phyloP scores from a whole-genome alignment of 2,329 filamentous ascomycete species.

The Cladophialophora bantiana region DNA sequence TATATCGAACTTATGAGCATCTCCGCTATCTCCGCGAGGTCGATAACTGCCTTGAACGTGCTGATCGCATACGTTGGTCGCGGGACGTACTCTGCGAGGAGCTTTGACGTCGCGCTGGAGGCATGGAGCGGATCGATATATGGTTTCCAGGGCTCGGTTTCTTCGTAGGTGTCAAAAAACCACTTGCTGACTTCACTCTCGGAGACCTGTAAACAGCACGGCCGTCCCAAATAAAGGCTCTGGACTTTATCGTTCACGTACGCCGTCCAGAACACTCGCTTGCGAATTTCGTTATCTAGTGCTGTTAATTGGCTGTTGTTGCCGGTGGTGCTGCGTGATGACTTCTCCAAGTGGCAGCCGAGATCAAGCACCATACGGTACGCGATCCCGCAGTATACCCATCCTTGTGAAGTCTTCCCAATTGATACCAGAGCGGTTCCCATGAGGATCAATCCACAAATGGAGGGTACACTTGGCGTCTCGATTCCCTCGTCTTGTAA shows the following conservation, averaged over 20 bases:
- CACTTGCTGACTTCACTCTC: slow-evolving; percentile 38
- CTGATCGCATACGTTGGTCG: not conserved
- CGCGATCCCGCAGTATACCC: slow-evolving; percentile 48
- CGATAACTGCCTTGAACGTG: not conserved
- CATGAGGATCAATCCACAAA: slow-evolving; percentile 47
- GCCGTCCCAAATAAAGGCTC: slow-evolving; percentile 34
- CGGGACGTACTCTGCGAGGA: not conserved
- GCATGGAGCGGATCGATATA: slow-evolving; percentile 26
- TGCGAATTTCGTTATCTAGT: slow-evolving; percentile 44
- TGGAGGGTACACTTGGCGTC: slow-evolving; percentile 50
- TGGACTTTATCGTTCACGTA: slow-evolving; percentile 41
- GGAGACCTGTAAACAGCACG: slow-evolving; percentile 38
- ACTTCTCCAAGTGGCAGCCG: slow-evolving; percentile 45
- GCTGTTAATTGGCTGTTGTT: slow-evolving; percentile 18
- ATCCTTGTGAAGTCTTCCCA: slow-evolving; percentile 47
- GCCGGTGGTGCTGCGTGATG: not conserved
- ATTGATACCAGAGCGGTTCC: slow-evolving; percentile 47
- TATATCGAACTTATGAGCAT: slow-evolving; percentile 1
- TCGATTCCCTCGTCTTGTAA: slow-evolving; percentile 47
- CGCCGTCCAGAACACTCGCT: slow-evolving; percentile 47
- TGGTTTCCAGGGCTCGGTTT: slow-evolving; percentile 43
- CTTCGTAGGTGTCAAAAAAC: slow-evolving; percentile 44
- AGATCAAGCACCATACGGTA: slow-evolving; percentile 52
- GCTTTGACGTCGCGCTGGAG: not conserved
- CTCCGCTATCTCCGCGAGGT: not conserved